These are phyloP conservation scores for Cudoniella acicularis DNA, from an alignment of 495 filamentous ascomycete genomes.

Conservation along the genomic window DNA sequence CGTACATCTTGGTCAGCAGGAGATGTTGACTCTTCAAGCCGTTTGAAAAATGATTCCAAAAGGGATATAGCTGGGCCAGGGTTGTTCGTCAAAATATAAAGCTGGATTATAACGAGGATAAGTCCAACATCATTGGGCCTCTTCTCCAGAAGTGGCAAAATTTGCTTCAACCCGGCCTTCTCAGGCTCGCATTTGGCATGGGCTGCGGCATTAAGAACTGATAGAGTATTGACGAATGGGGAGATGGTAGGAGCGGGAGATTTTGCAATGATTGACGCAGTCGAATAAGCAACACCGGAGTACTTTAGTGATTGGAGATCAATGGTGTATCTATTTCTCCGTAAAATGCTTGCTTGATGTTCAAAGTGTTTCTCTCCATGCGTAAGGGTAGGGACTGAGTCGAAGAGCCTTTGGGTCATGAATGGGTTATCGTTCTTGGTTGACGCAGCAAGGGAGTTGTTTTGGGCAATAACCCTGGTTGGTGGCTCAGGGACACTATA, in stretches of 20 bases:
- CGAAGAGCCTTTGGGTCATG: conserved; percentile 63
- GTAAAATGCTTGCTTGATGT: conserved; percentile 66
- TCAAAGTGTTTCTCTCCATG: conserved; percentile 72
- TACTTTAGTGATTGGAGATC: conserved; percentile 80
- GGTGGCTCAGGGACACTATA: conserved; percentile 73
- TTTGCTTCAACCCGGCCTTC: conserved; percentile 65
- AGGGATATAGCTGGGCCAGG: conserved; percentile 69
- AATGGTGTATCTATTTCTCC: conserved; percentile 64
- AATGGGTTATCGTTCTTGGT: conserved; percentile 67
- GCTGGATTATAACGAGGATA: conserved; percentile 75
- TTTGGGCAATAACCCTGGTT: conserved; percentile 71
- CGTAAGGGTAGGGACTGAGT: conserved; percentile 51
- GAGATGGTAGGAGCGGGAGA: conserved; percentile 53
- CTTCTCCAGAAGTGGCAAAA: conserved; percentile 70
- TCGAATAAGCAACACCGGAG: conserved; percentile 64
- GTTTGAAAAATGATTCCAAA: conserved; percentile 69
- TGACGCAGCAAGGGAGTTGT: conserved; percentile 66
- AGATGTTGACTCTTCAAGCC: conserved; percentile 64
- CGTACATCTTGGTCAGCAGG: conserved; percentile 59
- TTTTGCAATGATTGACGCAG: conserved; percentile 52
- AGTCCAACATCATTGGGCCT: conserved; percentile 82
- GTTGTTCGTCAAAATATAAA: conserved; percentile 75
- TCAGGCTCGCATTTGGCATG: conserved; percentile 59
- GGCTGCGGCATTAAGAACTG: conserved; percentile 79
- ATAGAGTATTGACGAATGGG: conserved; percentile 56